Evolutionary conservation across 306 rosid species (phyloP), one percentile per base, ranked within the genome.

Genomic region (Senna siamea): DNA sequence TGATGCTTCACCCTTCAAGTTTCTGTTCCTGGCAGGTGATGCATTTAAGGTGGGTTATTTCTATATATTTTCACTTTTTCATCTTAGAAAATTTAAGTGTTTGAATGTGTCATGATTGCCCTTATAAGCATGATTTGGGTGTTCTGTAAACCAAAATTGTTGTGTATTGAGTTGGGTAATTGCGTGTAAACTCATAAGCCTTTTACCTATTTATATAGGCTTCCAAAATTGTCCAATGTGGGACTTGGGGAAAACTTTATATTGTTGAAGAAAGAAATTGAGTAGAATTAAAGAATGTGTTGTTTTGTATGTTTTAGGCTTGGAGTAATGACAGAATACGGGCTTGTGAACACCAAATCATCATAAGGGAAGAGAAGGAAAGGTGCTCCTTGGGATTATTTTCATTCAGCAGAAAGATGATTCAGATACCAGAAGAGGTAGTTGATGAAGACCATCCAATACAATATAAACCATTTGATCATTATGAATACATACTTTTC

Each of bases 11-110:
- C 83, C 79, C 38, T 50, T 28, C 62, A 67, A 52, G 76, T 68
- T 80, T 68, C 72, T 80, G 1, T 59, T 79, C 66, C 40, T 79
- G 2, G 83, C 79, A 12, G 83, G 83, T 5, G 83, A 80, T 43
- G 70, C 72, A 38, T 74, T 80, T 37, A 59, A 74, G 83, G 76
- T 74, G 2, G 2, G 54, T 68, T 23, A 65, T 26, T 26, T 26
- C 30, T 26, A 26, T n/a, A n/a, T n/a, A n/a, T 66, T 9, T 66
- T 72, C 35, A 20, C 13, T 5, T 6, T 4, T 68, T 10, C 38
- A 66, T 67, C 40, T 53, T 17, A 2, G 41, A 61, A 7, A 73
- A 12, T 19, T 12, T n/a, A n/a, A 32, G 7, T 52, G 11, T 67
- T 38, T 22, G 18, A 44, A 28, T 19, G 13, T 53, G 13, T 53